Evolutionary conservation across 1,284 basidiomycete species (phyloP).

Genomic region (Tilletia setariae): DNA sequence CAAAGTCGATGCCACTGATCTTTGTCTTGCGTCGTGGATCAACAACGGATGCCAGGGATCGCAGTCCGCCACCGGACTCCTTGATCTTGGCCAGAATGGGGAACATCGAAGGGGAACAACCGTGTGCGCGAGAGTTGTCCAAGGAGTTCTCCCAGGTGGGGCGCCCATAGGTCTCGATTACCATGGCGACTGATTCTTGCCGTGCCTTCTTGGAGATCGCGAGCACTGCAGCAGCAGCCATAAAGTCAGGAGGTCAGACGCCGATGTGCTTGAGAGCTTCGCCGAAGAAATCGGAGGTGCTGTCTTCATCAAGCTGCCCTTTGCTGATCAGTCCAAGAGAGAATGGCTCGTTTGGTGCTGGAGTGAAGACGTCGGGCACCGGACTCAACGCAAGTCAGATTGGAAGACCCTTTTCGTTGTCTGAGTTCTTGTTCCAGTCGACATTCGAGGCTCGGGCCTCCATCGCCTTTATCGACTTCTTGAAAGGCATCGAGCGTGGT

Average conservation of each 20-base stretch:
- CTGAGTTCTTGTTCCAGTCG: background rate
- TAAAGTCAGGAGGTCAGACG: background rate
- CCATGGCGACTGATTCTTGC: background rate
- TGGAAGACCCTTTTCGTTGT: background rate
- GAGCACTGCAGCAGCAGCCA: background rate
- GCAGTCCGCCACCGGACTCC: background rate
- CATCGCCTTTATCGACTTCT: background rate
- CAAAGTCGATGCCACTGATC: background rate
- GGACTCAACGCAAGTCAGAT: background rate
- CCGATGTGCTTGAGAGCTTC: background rate
- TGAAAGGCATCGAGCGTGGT: background rate
- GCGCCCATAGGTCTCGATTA: background rate
- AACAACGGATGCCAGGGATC: background rate
- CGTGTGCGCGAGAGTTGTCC: background rate
- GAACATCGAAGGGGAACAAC: background rate
- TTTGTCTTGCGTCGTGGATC: background rate
- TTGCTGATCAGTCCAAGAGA: background rate
- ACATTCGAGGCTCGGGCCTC: background rate
- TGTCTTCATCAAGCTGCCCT: background rate
- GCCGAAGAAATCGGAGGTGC: background rate
- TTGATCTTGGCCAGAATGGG: background rate
- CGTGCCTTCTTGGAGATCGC: background rate
- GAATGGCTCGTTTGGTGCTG: background rate
- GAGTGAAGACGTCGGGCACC: background rate
- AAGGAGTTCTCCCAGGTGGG: background rate